Base-by-base conservation (phyloP, 768 basidiomycete genomes). In the Agaricus blazei region DNA sequence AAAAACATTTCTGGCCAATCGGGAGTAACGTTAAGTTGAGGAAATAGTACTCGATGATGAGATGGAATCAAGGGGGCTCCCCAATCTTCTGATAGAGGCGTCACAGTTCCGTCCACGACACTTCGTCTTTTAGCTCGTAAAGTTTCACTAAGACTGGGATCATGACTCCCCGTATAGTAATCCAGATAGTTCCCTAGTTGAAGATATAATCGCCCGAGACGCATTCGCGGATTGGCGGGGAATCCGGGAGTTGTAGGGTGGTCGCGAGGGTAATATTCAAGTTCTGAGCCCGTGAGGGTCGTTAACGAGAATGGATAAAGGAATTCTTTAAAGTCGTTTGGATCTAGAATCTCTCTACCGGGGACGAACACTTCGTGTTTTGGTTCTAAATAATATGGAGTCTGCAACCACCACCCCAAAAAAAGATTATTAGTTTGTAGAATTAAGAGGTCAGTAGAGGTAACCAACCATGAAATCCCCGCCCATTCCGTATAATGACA, bases 401-500 rank as follows among this genome's bases (percentile, higher is more conserved):
- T 77, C 85, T 62, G 37, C 27, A 24, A 26, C 24, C 19, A 19
- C 19, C 19, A 19, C 19, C 19, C 19, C 41, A 36, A 43, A 27
- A 49, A 19, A 58, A 31, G 9, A 19, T 24, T 27, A 34, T 24
- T 14, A 31, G 12, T 28, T 43, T 3, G 37, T n/a, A 11, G 53
- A 19, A 36, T 4, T 24, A 23, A 9, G 19, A 38, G 14, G 27
- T 9, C 43, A 19, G 46, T 19, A 42, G 26, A 23, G 48, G 19
- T 28, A 6, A 45, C 11, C 65, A 73, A 77, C 78, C 36, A 86
- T 62, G 54, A 82, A 74, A 54, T 85, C 67, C 0, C 84, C 85
- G n/a, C 84, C 84, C 74, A 82, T 76, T 0, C 79, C 84, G 65
- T 86, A 87, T 60, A 87, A 58, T 0, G 79, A 81, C 0, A 87